Conservation (phyloP, 129 eudicot genomes). For the Erigeron canadensis region DNA sequence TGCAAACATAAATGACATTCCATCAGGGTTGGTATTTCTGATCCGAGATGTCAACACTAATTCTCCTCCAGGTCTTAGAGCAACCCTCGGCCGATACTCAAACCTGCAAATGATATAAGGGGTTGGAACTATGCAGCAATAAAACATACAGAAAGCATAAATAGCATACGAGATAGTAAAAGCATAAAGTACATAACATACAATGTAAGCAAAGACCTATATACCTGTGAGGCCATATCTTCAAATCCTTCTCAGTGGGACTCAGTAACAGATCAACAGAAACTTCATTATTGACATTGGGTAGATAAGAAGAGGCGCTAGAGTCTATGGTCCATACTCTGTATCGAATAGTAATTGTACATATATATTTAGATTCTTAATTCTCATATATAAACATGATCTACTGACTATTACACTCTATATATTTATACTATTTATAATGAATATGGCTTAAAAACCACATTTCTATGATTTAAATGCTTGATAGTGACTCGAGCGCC, state of each 20-base stretch:
- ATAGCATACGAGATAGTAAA: too few species aligned
- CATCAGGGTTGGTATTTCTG: not conserved
- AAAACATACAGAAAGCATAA: too few species aligned
- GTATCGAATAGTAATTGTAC: constrained; percentile 4
- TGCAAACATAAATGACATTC: not conserved
- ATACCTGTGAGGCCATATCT: not conserved
- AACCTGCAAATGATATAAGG: too few species aligned
- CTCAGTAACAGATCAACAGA: not conserved
- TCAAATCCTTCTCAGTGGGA: not conserved
- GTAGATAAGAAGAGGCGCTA: not conserved
- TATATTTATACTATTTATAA: not conserved
- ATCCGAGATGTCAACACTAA: not conserved
- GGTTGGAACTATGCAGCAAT: too few species aligned
- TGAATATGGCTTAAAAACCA: not conserved
- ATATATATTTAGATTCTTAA: not conserved
- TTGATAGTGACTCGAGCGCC: not conserved
- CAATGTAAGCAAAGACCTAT: too few species aligned
- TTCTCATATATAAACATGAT: constrained; percentile 1
- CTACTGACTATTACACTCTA: not conserved
- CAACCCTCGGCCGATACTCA: not conserved
- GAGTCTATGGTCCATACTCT: not conserved
- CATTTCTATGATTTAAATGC: not conserved
- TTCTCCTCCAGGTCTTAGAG: not conserved
- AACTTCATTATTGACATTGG: not conserved
- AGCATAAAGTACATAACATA: too few species aligned